A percentile compares a stretch with the other conserved stretches of the same genome.
Conservation (phyloP, 768 basidiomycete species). For the Dentipellis sp. region DNA sequence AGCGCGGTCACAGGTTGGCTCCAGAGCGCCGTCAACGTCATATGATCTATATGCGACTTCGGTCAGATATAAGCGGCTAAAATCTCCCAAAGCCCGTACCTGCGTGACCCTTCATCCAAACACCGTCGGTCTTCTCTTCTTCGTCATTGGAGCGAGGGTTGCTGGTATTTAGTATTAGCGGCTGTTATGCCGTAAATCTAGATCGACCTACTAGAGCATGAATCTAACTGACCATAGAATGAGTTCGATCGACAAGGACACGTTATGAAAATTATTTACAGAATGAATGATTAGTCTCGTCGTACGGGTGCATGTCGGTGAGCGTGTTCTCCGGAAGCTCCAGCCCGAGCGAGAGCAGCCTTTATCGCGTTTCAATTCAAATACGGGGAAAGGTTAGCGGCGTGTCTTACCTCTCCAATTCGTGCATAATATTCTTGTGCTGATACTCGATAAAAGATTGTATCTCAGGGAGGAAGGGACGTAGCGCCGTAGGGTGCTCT, state of each 20-base stretch:
- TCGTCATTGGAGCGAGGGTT: conserved; percentile 25
- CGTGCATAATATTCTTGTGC: conserved; percentile 40
- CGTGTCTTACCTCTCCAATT: conserved; percentile 16
- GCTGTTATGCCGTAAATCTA: not conserved
- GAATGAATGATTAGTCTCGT: conserved; percentile 19
- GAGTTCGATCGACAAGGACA: not conserved
- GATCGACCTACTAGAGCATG: conserved; percentile 51
- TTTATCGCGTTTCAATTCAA: conserved; percentile 12
- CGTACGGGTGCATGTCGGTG: conserved; percentile 36
- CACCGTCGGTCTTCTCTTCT: conserved; percentile 20
- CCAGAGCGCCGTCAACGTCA: conserved; percentile 27
- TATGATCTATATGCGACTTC: conserved; percentile 18
- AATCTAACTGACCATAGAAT: conserved; percentile 35
- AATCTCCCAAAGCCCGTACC: conserved; percentile 15
- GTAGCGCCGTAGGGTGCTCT: conserved; percentile 39
- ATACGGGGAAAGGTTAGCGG: conserved; percentile 17
- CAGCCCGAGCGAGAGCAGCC: conserved; percentile 41
- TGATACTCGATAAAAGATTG: conserved; percentile 39
- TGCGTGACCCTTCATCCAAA: conserved; percentile 32
- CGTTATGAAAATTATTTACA: conserved; percentile 3
- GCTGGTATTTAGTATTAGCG: conserved; percentile 11
- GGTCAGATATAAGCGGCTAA: not conserved
- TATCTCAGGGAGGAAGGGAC: conserved; percentile 45
- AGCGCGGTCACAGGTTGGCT: conserved; percentile 29
- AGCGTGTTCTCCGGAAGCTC: conserved; percentile 46